These are phyloP conservation scores for Boletus subcaerulescens DNA, from an alignment of 768 basidiomycete species.

Conservation along the genomic window DNA sequence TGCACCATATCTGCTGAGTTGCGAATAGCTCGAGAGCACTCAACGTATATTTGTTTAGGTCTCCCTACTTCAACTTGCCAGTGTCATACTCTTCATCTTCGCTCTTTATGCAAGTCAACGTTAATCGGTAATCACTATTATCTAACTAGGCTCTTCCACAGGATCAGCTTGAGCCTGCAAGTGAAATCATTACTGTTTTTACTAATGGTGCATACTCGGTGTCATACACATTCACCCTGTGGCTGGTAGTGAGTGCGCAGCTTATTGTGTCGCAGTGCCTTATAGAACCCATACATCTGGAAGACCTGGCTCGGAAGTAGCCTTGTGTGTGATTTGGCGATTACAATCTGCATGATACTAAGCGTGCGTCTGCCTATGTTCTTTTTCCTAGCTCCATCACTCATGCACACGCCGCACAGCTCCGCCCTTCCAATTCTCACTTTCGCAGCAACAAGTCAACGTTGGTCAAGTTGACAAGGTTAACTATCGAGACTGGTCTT, in stretches of 20 bases:
- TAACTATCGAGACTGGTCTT: slow-evolving; percentile 24
- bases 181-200: no score
- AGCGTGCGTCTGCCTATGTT: slow-evolving; percentile 1
- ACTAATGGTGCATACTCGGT: no score
- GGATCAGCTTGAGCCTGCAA: no score
- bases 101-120: no score
- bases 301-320: slow-evolving; percentile 24
- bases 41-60: no score
- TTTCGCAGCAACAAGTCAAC: background rate
- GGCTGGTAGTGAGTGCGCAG: slow-evolving; percentile 7
- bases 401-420: slow-evolving; percentile 2
- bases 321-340: slow-evolving; percentile 15
- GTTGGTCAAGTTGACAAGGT: slow-evolving; percentile 10
- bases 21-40: no score
- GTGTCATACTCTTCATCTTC: no score
- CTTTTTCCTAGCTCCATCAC: background rate
- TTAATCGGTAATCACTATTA: no score
- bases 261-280: no score
- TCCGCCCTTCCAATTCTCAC: slow-evolving; percentile 7
- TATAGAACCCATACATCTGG: background rate
- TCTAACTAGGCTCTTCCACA: no score
- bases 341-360: slow-evolving; percentile 18
- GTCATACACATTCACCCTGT: background rate
- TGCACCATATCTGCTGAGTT: background rate
- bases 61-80: no score